Evolutionary conservation across 176 grass and related monocot species (phyloP).

Genomic region (Tillandsia leiboldiana): DNA sequence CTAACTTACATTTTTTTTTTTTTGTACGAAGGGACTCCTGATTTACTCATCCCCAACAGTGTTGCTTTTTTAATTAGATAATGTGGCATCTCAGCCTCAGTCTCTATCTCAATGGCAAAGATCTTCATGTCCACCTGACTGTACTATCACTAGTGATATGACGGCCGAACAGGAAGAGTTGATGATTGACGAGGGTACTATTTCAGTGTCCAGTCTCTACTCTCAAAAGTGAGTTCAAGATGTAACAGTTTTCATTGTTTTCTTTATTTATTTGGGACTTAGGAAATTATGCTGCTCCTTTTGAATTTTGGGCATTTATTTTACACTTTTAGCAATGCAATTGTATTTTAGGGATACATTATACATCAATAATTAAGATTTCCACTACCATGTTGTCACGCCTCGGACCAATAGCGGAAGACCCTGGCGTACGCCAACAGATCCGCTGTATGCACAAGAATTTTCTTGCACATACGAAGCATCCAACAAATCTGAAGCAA

Average conservation of each 20-base stretch:
- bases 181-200: constrained; percentile 65
- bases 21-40: background rate
- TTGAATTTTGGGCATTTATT: background rate
- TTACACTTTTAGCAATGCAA: background rate
- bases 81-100: constrained; percentile 18
- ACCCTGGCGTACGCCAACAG: no score
- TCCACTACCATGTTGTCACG: background rate
- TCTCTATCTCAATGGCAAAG: constrained; percentile 42
- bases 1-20: constrained; percentile 3
- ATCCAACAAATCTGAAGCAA: no score
- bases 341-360: background rate
- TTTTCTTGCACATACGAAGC: no score
- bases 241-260: background rate
- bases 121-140: constrained; percentile 24
- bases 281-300: background rate
- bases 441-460: no score
- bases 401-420: no score
- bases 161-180: constrained; percentile 41
- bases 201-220: constrained; percentile 53
- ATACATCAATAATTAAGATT: background rate
- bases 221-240: constrained; percentile 41
- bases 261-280: constrained; percentile 3
- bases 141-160: constrained; percentile 27
- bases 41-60: constrained; percentile 18
- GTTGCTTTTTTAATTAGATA: constrained; percentile 30